Evolutionary conservation across 176 grass and related monocot genomes (phyloP), one percentile per base, ranked within the genome.

Genomic region (Carex myosuroides): DNA sequence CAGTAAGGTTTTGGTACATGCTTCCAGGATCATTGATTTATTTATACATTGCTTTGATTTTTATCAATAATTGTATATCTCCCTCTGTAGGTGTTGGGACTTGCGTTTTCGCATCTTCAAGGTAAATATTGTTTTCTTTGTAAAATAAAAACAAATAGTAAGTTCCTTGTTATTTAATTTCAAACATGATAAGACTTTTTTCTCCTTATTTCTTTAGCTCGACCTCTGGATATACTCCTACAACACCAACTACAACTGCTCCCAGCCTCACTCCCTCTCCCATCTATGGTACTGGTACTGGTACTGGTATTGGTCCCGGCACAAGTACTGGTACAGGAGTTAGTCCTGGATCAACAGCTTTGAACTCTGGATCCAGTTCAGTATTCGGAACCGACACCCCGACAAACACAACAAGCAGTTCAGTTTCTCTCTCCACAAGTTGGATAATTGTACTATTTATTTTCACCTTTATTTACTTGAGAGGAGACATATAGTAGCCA

Each of bases 51-150:
- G 54, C 11, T 64, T 58, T 66, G 16, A 4, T 29, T 37, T 64
- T 44, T 48, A 81, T 21, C 8, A 42, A 33, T 60, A 26, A 10
- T 79, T 76, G 10, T 17, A 3, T 11, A 2, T 52, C 12, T 10
- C 17, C 39, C 46, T 87, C 74, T 77, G 65, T 87, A 99, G 96
- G 96, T 79, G 89, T 93, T 70, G 93, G 87, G 58, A 21, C 86
- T 44, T 99, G 96, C 88, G 60, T 87, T 20, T 95, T 71, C 60
- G 85, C 88, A 89, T 84, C 96, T 67, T 44, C 88, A 89, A 89
- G 88, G 91, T 99, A 85, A 84, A 84, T 37, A 10, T 3, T 71
- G 5, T 82, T 80, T 67, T 41, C 21, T 53, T 10, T 60, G 33
- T 2, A 42, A 3, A 13, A 72, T 26, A 33, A 32, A 29, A 76